Conservation (phyloP, 2,329 filamentous ascomycete genomes). For the Calonectria montana region DNA sequence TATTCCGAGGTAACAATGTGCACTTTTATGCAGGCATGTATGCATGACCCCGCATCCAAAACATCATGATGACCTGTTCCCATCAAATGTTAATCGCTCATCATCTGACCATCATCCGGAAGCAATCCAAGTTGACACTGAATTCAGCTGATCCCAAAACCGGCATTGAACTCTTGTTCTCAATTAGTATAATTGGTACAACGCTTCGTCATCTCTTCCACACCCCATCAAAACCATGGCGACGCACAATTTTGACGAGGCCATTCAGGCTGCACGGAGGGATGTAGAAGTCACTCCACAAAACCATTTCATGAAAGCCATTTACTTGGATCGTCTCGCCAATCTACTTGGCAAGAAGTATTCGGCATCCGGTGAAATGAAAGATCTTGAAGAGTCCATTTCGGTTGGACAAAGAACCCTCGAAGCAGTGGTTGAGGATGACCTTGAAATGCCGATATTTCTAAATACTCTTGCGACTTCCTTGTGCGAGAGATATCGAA, state of each 20-base stretch:
- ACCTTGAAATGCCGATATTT: not conserved
- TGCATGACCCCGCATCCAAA: no score
- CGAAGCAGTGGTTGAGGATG: not conserved
- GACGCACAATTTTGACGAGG: not conserved
- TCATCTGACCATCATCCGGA: no score
- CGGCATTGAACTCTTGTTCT: no score
- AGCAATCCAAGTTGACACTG: no score
- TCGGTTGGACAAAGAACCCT: not conserved
- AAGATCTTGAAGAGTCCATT: conserved; percentile 1
- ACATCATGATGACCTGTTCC: no score
- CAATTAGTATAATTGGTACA: no score
- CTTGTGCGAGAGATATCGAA: not conserved
- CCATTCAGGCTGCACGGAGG: not conserved
- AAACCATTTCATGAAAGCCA: not conserved
- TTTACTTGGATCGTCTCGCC: not conserved
- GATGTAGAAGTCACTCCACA: not conserved
- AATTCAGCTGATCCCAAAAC: no score
- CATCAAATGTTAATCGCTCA: no score
- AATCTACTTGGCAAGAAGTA: not conserved
- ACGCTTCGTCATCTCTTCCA: no score
- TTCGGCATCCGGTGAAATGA: not conserved
- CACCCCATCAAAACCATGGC: not conserved
- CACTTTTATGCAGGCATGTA: no score
- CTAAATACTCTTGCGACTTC: not conserved
- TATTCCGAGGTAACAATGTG: no score